Evolutionary conservation across 345 rosid genomes (phyloP), one percentile per base, ranked within the genome.

Genomic region (Clausena lansium): DNA sequence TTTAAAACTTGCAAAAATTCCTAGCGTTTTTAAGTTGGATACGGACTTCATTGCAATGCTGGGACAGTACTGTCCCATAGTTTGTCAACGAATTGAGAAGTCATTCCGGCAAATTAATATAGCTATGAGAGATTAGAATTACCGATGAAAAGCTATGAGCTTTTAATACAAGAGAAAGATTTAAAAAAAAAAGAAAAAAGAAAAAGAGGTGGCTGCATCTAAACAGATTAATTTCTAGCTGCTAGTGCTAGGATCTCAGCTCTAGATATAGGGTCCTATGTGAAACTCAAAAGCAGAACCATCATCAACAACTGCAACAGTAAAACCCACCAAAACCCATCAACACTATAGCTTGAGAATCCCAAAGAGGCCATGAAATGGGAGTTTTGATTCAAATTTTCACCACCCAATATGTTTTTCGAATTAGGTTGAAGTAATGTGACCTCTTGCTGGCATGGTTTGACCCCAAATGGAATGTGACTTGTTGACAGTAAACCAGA

Each of bases 381-480:
- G 59, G 87, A 77, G 77, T 76, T 81, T 73, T 68, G 83, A 69
- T 76, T 77, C 73, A 27, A 36, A 61, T 68, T 67, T 19, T 63
- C 77, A 74, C 47, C 83, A 17, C 59, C 80, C 80, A 82, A 79
- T 80, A 78, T 78, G 77, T 85, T 81, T 67, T 81, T 77, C 64
- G 86, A 83, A 67, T 27, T 80, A n/a, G 80, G 64, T 81, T 83
- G 74, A 50, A 39, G 70, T 81, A 82, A 77, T 58, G 86, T 78
- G 63, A 80, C 80, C 73, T 84, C 79, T 61, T 70, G 63, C 67
- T 78, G 84, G 87, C 99, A 93, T 74, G 88, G 91, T 15, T 85
- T 91, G 57, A 95, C 93, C 67, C 96, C 94, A 66, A 78, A 83
- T 36, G 96, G 99, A 67, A 74, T 81, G 76, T 78, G 79, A 50